A percentile compares a stretch with the other conserved stretches of the same genome.
Evolutionary conservation across 371 early-diverging fungal genomes (phyloP).

Genomic region (Rhizomucor pusillus): DNA sequence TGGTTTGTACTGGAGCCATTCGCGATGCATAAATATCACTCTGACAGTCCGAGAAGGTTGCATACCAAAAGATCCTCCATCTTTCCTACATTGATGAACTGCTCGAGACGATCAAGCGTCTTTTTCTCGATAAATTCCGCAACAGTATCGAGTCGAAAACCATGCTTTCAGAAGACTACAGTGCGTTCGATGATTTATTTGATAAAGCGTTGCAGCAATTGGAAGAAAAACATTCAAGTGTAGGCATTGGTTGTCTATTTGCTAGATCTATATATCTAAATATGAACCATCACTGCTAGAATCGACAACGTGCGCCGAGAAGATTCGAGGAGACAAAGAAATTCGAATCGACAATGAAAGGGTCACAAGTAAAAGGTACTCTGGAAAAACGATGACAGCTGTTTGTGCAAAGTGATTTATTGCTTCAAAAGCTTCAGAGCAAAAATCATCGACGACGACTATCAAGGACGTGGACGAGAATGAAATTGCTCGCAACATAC

Average conservation of each 20-base stretch:
- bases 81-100: conserved; percentile 86
- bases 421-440: neutral
- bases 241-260: neutral
- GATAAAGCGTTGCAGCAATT: conserved; percentile 44
- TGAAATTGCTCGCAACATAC: conserved; percentile 62
- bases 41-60: conserved; percentile 53
- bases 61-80: conserved; percentile 86
- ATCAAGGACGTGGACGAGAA: conserved; percentile 50
- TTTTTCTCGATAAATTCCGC: conserved; percentile 37
- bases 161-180: conserved; percentile 10
- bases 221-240: conserved; percentile 40
- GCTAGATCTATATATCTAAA: neutral
- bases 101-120: conserved; percentile 59
- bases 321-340: conserved; percentile 84
- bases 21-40: neutral
- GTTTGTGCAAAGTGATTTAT: neutral
- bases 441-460: neutral
- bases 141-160: conserved; percentile 6
- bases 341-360: conserved; percentile 73
- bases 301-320: conserved; percentile 61
- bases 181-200: conserved; percentile 30
- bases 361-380: conserved; percentile 59
- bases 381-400: neutral
- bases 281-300: no score
- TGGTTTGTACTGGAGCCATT: conserved; percentile 51